Base-by-base conservation (phyloP, 768 basidiomycete species). In the Pleurotus pulmonarius region DNA sequence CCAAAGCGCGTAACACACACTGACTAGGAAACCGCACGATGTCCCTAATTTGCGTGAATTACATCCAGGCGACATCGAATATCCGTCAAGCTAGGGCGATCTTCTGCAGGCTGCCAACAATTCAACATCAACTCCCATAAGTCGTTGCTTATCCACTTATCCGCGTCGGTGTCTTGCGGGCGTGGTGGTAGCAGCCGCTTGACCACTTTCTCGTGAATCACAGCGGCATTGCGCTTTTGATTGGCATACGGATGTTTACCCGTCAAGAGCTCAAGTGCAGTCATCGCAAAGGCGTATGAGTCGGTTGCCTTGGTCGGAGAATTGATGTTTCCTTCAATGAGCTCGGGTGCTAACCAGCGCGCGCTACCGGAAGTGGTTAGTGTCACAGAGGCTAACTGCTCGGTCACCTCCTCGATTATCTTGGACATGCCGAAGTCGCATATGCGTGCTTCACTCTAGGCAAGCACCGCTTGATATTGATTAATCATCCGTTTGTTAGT, bases 341-440 rank as follows among this genome's bases (percentile, higher is more conserved):
- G 68, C 62, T 86, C 84, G 1, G 85, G 86, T 6, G 85, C 82
- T 26, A 82, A 71, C 83, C 84, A 87, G 7, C 85, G 77, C 37
- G 80, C 73, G 55, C 77, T 77, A 8, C 75, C 74, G 4, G 74
- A 73, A n/a, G 69, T 67, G 1, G 81, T 80, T 51, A 85, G 67
- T 3, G 76, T 78, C n/a, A 70, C 64, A 24, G 79, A 76, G 34
- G 74, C 73, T 24, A 71, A 63, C 56, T 67, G 77, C 56, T 81
- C 82, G 1, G 82, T 79, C 25, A 85, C 75, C 43, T 84, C 82
- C 57, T 80, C 79, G 38, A 86, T 75, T 25, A 85, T 70, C 62
- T 82, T 83, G 15, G 85, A 80, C 70, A 86, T 79, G 43, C 84
- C 83, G 63, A 87, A 86, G 60, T 87, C 85, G 58, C 80, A 82